Evolutionary conservation across 495 filamentous ascomycete species (phyloP).

Genomic region (Penicillium parvum): DNA sequence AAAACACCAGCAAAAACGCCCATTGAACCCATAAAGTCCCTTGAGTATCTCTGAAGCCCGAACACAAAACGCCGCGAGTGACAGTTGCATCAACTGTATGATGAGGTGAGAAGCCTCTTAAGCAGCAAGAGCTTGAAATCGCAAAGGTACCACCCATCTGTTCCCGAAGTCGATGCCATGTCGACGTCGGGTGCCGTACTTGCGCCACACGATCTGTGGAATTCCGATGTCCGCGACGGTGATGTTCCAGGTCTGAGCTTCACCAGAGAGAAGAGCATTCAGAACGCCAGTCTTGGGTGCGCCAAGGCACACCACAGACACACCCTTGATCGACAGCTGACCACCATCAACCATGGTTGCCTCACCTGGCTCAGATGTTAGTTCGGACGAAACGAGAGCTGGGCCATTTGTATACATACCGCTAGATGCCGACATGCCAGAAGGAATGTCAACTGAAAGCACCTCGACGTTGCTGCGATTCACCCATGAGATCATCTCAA

Average conservation of each 20-base stretch:
- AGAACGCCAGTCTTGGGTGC: constrained; percentile 81
- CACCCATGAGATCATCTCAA: constrained; percentile 80
- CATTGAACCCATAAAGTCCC: neutral
- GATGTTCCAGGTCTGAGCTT: constrained; percentile 60
- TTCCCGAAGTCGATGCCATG: constrained; percentile 81
- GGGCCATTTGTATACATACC: constrained; percentile 44
- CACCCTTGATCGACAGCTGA: constrained; percentile 66
- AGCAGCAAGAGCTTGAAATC: constrained; percentile 27
- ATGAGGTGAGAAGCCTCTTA: constrained; percentile 3
- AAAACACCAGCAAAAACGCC: neutral
- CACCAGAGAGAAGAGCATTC: constrained; percentile 60
- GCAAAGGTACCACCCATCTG: constrained; percentile 66
- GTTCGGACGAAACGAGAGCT: constrained; percentile 23
- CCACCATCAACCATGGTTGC: constrained; percentile 59
- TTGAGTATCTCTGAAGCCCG: neutral
- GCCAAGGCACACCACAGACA: constrained; percentile 74
- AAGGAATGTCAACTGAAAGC: constrained; percentile 81
- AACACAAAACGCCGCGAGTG: neutral
- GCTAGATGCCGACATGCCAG: constrained; percentile 73
- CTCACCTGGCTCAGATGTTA: constrained; percentile 33
- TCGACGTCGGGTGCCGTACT: constrained; percentile 72
- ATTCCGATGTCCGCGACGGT: constrained; percentile 85
- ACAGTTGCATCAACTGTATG: neutral
- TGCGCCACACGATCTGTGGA: constrained; percentile 75
- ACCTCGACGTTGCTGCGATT: constrained; percentile 75